Conservation (phyloP, 805 yeast genomes). For the Jamesozyma jinghongensis region DNA sequence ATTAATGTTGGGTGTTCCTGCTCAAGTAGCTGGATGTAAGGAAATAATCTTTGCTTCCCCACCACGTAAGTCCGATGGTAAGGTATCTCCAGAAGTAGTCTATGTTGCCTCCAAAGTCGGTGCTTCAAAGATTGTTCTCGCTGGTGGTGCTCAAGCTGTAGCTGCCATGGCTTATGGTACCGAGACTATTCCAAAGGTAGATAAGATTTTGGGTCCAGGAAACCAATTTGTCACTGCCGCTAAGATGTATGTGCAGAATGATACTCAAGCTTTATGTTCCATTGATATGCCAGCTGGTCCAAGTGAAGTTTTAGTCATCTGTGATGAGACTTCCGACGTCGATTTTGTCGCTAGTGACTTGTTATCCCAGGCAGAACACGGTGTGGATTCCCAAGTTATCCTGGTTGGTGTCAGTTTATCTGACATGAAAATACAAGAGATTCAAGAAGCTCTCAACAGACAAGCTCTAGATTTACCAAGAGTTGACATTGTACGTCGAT, state of each 20-base stretch:
- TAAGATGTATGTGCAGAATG: slow-evolving; percentile 94
- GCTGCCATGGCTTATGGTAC: slow-evolving; percentile 99
- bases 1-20: slow-evolving; percentile 97
- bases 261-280: slow-evolving; percentile 87
- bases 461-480: slow-evolving; percentile 86
- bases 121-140: slow-evolving; percentile 80
- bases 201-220: slow-evolving; percentile 97
- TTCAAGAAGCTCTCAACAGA: slow-evolving; percentile 72
- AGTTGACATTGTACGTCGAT: slow-evolving; percentile 83
- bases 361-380: slow-evolving; percentile 97
- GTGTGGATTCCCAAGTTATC: slow-evolving; percentile 95
- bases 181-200: slow-evolving; percentile 82
- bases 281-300: slow-evolving; percentile 99
- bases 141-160: slow-evolving; percentile 99
- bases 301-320: slow-evolving; percentile 92
- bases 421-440: slow-evolving; percentile 47
- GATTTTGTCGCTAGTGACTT: slow-evolving; percentile 96
- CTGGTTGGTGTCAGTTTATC: slow-evolving; percentile 72
- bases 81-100: slow-evolving; percentile 91
- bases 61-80: slow-evolving; percentile 80
- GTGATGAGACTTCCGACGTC: slow-evolving; percentile 80
- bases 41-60: slow-evolving; percentile 93
- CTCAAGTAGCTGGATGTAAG: slow-evolving; percentile 93
- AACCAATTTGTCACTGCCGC: slow-evolving; percentile 99
- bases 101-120: slow-evolving; percentile 96